Evolutionary conservation across 2,329 filamentous ascomycete genomes (phyloP), one percentile per base, ranked within the genome.

Genomic region (Lasiodiplodia sp.): DNA sequence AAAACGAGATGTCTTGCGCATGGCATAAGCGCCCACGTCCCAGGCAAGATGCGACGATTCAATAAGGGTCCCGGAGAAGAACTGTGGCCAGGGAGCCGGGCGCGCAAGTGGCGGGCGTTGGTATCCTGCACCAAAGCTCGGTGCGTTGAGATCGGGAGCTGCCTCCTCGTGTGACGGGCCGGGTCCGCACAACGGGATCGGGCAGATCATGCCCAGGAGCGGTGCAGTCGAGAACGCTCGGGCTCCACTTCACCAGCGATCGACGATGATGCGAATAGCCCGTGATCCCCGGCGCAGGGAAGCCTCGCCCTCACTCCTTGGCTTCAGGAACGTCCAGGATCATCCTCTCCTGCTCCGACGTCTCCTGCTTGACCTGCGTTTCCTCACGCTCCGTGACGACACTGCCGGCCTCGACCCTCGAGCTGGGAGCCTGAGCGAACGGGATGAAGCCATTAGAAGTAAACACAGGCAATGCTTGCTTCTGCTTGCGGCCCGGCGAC

Each of bases 381-480:
- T 67, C 65, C 65, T 60, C 47, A 53, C 12, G n/a, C n/a, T 14
- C 65, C 25, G 53, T 40, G 58, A n/a, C 40, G 25, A 37, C 40
- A 3, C 53, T 5, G 23, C 14, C 37, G 25, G 16, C 38, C 14
- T 37, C 53, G 28, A 18, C 44, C n/a, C 14, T 25, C 4, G 37
- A 25, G 12, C 21, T 47, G 44, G 65, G 16, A 40, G 47, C 18
- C 10, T n/a, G 66, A 14, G 49, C 78, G 68, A 80, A 80, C 3
- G 78, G 78, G 65, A 80, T 80, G 7, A 69, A 66, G 10, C 78
- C 73, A 40, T 73, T 75, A 1, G 85, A 79, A 21, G 82, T 83
- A 69, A 87, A 86, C 0, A 84, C 77, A 2, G 86, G 85, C 34
- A 87, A 75, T 25, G 82, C 81, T 21, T 80, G 75, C 69, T 78